Evolutionary conservation across 805 yeast genomes (phyloP).

Genomic region (Zygoascus tannicola): DNA sequence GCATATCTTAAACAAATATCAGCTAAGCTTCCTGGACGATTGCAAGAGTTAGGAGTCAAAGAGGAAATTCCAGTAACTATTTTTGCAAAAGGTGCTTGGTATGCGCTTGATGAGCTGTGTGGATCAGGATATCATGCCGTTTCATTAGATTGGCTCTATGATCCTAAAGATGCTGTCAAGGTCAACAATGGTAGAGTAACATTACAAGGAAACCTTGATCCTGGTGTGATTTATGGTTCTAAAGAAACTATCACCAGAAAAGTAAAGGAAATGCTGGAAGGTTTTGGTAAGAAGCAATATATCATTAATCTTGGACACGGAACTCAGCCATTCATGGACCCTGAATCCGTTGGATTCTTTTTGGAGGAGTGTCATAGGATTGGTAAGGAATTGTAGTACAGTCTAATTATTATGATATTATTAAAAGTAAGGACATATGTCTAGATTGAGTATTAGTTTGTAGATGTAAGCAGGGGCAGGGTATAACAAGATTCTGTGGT

Average conservation of each 20-base stretch:
- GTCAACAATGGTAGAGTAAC: constrained; percentile 67
- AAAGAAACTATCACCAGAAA: constrained; percentile 69
- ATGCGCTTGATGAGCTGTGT: constrained; percentile 79
- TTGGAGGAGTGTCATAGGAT: constrained; percentile 78
- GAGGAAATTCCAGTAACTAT: constrained; percentile 81
- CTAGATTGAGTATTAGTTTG: neutral
- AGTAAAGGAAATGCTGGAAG: constrained; percentile 79
- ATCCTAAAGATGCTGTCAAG: constrained; percentile 75
- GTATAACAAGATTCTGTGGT: too few species aligned
- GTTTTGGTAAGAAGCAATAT: constrained; percentile 84
- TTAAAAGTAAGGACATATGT: neutral
- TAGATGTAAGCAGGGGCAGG: too few species aligned
- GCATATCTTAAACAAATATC: constrained; percentile 81
- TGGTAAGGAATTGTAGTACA: constrained; percentile 32
- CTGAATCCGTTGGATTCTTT: constrained; percentile 78
- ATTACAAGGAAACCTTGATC: constrained; percentile 92
- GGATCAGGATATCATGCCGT: constrained; percentile 74
- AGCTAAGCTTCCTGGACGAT: constrained; percentile 53
- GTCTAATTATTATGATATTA: constrained; percentile 1
- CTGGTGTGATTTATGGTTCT: constrained; percentile 89
- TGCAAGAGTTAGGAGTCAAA: constrained; percentile 56
- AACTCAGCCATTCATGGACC: constrained; percentile 95
- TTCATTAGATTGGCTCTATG: constrained; percentile 89
- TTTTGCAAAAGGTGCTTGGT: constrained; percentile 97
- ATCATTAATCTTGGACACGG: constrained; percentile 97